These are phyloP conservation scores for Suillus luteus DNA, from an alignment of 768 basidiomycete genomes.

Conservation along the genomic window DNA sequence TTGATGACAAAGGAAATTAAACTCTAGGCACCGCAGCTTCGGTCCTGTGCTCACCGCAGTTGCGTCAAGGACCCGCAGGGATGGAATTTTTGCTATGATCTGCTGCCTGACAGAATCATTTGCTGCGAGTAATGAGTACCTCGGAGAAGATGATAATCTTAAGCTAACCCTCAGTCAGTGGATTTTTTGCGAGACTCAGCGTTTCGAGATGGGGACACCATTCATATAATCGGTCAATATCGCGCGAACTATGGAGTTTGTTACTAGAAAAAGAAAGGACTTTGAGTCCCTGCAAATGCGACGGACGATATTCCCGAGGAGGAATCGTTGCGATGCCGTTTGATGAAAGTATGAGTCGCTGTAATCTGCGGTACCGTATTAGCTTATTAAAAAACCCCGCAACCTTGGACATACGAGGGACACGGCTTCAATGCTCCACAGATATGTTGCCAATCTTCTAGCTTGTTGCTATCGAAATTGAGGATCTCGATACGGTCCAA, in stretches of 20 bases:
- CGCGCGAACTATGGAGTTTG: slow-evolving; percentile 55
- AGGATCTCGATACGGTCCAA: slow-evolving; percentile 45
- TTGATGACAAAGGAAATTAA: slow-evolving; percentile 31
- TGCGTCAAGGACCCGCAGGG: slow-evolving; percentile 63
- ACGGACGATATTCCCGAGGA: slow-evolving; percentile 13
- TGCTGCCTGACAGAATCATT: slow-evolving; percentile 54
- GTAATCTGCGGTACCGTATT: slow-evolving; percentile 43
- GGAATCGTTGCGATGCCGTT: slow-evolving; percentile 61
- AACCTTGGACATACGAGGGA: slow-evolving; percentile 40
- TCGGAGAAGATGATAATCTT: background rate
- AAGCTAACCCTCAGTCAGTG: slow-evolving; percentile 56
- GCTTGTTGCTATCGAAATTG: slow-evolving; percentile 72
- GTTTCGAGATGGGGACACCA: slow-evolving; percentile 74
- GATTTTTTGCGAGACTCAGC: slow-evolving; percentile 64
- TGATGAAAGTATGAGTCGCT: slow-evolving; percentile 64
- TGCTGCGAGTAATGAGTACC: slow-evolving; percentile 32
- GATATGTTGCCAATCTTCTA: slow-evolving; percentile 56
- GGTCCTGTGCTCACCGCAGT: slow-evolving; percentile 48
- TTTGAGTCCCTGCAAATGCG: slow-evolving; percentile 43
- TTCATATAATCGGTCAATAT: slow-evolving; percentile 60
- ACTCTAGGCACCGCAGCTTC: slow-evolving; percentile 17
- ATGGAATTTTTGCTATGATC: slow-evolving; percentile 67
- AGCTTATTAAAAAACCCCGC: background rate
- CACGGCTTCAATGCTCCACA: slow-evolving; percentile 46
- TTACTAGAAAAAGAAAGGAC: slow-evolving; percentile 70